Evolutionary conservation across 2,329 filamentous ascomycete genomes (phyloP).

Genomic region (Akanthomyces uredinophilus): DNA sequence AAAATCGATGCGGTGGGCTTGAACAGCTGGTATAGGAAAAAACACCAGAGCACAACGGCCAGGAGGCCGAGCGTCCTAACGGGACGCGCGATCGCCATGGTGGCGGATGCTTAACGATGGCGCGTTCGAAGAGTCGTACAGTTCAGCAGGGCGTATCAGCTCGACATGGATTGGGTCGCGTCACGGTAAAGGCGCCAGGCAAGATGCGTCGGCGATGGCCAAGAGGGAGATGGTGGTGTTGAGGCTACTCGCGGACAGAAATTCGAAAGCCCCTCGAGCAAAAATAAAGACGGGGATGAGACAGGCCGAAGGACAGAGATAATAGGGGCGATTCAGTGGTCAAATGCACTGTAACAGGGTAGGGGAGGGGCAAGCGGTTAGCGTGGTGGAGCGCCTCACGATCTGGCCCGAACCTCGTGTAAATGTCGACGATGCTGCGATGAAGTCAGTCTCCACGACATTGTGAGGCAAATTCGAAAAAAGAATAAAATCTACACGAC

Average conservation of each 20-base stretch:
- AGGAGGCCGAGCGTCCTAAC: constrained; percentile 72
- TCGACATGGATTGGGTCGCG: constrained; percentile 9
- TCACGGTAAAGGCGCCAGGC: not conserved
- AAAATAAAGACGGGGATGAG: constrained; percentile 4
- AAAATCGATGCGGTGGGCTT: constrained; percentile 47
- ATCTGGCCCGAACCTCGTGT: not conserved
- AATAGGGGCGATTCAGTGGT: constrained; percentile 8
- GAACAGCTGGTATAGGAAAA: constrained; percentile 73
- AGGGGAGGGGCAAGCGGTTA: not conserved
- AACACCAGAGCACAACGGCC: constrained; percentile 68
- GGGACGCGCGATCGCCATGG: constrained; percentile 80
- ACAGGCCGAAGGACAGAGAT: not conserved
- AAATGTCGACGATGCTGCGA: not conserved
- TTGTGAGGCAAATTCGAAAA: not conserved
- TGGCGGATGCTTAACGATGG: constrained; percentile 21
- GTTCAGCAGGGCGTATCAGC: constrained; percentile 1
- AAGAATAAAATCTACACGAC: too few relatives aligned
- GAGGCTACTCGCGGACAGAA: constrained; percentile 8
- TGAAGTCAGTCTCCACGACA: not conserved
- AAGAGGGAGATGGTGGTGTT: not conserved
- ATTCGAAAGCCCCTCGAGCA: not conserved
- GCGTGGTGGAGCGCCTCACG: not conserved
- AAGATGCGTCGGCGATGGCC: not conserved
- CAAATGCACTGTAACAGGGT: not conserved
- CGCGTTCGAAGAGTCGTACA: not conserved